Percentiles rank a stretch among this genome's conserved stretches.
Conservation (phyloP, 2,329 filamentous ascomycete genomes). For the Sporothrix curviconia region DNA sequence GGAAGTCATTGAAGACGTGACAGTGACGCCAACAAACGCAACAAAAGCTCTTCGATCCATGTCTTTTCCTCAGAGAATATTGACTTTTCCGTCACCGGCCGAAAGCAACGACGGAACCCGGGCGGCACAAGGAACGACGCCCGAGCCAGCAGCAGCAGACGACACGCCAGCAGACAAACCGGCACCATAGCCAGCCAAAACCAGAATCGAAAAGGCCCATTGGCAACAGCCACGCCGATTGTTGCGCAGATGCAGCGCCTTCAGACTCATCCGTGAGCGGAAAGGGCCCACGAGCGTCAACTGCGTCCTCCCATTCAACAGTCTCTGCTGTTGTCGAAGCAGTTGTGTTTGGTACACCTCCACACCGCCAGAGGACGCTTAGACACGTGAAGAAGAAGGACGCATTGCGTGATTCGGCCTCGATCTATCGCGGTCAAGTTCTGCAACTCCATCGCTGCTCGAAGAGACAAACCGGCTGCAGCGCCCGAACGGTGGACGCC, state of each 20-base stretch:
- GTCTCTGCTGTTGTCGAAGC: slow-evolving; percentile 53
- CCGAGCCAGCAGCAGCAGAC: slow-evolving; percentile 21
- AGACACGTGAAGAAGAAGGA: slow-evolving; percentile 55
- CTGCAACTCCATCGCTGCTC: slow-evolving; percentile 35
- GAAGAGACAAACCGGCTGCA: slow-evolving; percentile 24
- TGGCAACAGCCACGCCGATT: slow-evolving; percentile 12
- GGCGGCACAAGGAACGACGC: slow-evolving; percentile 18
- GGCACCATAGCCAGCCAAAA: background rate
- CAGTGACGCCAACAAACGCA: slow-evolving; percentile 45
- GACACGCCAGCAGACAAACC: slow-evolving; percentile 19
- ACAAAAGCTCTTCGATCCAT: slow-evolving; percentile 43
- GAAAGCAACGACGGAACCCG: slow-evolving; percentile 21
- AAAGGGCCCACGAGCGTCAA: slow-evolving; percentile 46
- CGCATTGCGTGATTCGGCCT: slow-evolving; percentile 42
- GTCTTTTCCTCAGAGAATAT: slow-evolving; percentile 37
- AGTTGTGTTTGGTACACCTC: slow-evolving; percentile 45
- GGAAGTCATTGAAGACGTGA: slow-evolving; percentile 42
- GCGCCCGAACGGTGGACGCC: slow-evolving; percentile 24
- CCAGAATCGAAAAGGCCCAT: background rate
- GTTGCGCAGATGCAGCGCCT: slow-evolving; percentile 11
- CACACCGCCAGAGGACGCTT: slow-evolving; percentile 47
- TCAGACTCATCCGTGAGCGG: slow-evolving; percentile 35
- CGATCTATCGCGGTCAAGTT: slow-evolving; percentile 37
- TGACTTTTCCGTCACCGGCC: slow-evolving; percentile 33
- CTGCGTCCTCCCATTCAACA: slow-evolving; percentile 48